Evolutionary conservation across 2,329 filamentous ascomycete species (phyloP).

Genomic region (Pestalotiopsis sp.): DNA sequence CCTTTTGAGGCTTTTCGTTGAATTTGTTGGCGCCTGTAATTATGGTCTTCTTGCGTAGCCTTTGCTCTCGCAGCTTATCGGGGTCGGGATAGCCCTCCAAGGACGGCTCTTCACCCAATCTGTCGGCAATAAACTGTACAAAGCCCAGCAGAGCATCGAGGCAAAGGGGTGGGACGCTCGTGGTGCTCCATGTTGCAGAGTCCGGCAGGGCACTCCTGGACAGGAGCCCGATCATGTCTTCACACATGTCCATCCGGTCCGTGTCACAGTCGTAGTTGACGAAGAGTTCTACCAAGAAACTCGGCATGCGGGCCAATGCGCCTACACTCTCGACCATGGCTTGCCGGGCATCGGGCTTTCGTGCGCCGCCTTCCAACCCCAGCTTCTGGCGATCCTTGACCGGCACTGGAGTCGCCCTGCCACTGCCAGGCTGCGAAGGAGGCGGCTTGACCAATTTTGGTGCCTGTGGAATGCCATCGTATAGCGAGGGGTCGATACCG

Average conservation of each 20-base stretch:
- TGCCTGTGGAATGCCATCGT: slow-evolving; percentile 88
- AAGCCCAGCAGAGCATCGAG: slow-evolving; percentile 89
- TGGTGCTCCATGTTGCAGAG: slow-evolving; percentile 98
- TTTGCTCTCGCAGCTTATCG: slow-evolving; percentile 66
- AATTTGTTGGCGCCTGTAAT: slow-evolving; percentile 88
- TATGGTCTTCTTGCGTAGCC: slow-evolving; percentile 83
- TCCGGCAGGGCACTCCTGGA: slow-evolving; percentile 95
- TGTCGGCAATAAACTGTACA: slow-evolving; percentile 87
- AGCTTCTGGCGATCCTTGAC: slow-evolving; percentile 91
- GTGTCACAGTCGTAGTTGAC: slow-evolving; percentile 98
- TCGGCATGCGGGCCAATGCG: slow-evolving; percentile 87
- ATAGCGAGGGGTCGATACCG: slow-evolving; percentile 87
- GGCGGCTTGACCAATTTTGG: slow-evolving; percentile 83
- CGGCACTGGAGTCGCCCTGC: slow-evolving; percentile 84
- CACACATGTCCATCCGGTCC: slow-evolving; percentile 87
- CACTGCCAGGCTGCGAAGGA: slow-evolving; percentile 74
- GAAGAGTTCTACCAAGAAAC: slow-evolving; percentile 92
- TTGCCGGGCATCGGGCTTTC: slow-evolving; percentile 93
- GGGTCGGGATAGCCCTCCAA: slow-evolving; percentile 69
- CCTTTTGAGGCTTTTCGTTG: slow-evolving; percentile 90
- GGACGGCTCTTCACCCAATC: slow-evolving; percentile 71
- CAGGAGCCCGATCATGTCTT: slow-evolving; percentile 91
- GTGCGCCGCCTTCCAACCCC: slow-evolving; percentile 85
- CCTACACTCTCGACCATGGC: slow-evolving; percentile 98
- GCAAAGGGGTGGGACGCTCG: slow-evolving; percentile 93